These are phyloP conservation scores for Stropharia rugosoannulata DNA, from an alignment of 768 basidiomycete genomes.

Conservation along the genomic window DNA sequence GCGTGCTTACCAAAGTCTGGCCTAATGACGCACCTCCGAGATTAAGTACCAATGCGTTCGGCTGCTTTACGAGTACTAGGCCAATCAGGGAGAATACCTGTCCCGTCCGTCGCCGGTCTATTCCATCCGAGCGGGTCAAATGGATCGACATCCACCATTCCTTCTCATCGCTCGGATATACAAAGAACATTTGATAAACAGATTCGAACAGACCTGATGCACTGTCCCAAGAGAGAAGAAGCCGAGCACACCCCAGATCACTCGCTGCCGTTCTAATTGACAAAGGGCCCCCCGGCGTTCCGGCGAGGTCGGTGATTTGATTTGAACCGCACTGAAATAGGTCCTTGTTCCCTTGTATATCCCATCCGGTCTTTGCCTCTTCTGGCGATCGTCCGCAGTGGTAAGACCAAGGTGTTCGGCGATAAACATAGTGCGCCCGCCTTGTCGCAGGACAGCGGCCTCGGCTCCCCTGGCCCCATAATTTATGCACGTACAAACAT, in stretches of 20 bases:
- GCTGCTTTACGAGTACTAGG: too few species aligned
- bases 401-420: not conserved
- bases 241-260: not conserved
- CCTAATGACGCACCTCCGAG: too few species aligned
- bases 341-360: not conserved
- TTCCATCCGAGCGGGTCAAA: too few species aligned
- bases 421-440: not conserved
- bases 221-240: not conserved
- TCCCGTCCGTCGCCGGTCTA: too few species aligned
- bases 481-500: conserved; percentile 6
- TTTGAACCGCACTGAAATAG: not conserved
- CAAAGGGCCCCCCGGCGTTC: conserved; percentile 1
- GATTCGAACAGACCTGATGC: too few species aligned
- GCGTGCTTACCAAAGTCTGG: too few species aligned
- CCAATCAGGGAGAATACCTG: too few species aligned
- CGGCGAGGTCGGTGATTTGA: conserved; percentile 6
- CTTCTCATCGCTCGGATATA: too few species aligned
- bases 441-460: too few species aligned
- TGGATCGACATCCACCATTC: too few species aligned
- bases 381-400: not conserved
- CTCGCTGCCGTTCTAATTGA: not conserved
- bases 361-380: not conserved
- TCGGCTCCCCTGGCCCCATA: conserved; percentile 1
- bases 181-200: too few species aligned
- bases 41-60: too few species aligned